Conservation (phyloP, 1,139 yeast genomes). For the Sugiyamaella grinbergsii region DNA sequence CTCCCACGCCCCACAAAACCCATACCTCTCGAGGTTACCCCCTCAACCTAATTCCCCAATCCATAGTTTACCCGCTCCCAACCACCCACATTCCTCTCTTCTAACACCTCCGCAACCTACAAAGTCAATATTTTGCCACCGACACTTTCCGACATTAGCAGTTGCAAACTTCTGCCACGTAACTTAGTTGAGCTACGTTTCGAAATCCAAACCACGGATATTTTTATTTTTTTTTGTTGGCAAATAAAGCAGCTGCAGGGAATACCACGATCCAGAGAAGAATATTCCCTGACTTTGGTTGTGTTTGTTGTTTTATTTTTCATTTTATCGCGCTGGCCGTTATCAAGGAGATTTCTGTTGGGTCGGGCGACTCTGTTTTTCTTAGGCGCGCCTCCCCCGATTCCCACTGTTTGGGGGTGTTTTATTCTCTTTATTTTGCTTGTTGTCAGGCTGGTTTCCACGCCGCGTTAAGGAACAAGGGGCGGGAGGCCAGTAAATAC, state of each 20-base stretch:
- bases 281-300: neutral
- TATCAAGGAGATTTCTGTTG: neutral
- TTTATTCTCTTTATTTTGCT: neutral
- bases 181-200: constrained; percentile 6
- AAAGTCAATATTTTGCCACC: constrained; percentile 17
- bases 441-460: constrained; percentile 13
- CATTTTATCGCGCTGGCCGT: too few species aligned
- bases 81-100: neutral
- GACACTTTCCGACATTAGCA: constrained; percentile 6
- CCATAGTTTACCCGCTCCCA: constrained; percentile 1
- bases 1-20: neutral
- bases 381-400: neutral
- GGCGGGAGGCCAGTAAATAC: constrained; percentile 17
- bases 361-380: neutral
- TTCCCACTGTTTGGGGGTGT: constrained; percentile 2
- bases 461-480: constrained; percentile 18
- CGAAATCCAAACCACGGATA: constrained; percentile 8
- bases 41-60: neutral
- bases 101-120: constrained; percentile 1
- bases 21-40: neutral
- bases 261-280: too few species aligned
- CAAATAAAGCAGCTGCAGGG: too few species aligned
- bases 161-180: neutral
- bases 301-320: neutral
- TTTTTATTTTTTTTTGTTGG: constrained; percentile 6